Evolutionary conservation across 345 rosid species (phyloP).

Genomic region (Cochlearia excelsa): DNA sequence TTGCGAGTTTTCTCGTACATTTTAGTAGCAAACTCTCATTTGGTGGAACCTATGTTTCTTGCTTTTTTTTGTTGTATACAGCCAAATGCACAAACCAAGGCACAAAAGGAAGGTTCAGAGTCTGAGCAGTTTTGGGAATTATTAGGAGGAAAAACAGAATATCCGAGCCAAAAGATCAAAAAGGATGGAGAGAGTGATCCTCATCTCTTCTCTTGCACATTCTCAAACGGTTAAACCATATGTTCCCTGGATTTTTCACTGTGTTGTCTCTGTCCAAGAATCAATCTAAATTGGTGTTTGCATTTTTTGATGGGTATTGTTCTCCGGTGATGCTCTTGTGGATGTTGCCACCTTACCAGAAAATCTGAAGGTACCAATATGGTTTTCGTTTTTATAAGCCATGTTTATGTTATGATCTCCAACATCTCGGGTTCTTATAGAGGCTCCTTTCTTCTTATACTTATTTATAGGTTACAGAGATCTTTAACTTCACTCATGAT

Average conservation of each 20-base stretch:
- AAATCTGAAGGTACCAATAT: slow-evolving; percentile 57
- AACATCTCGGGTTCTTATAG: slow-evolving; percentile 7
- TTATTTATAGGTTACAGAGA: slow-evolving; percentile 63
- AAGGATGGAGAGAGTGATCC: slow-evolving; percentile 84
- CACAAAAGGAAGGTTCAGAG: slow-evolving; percentile 95
- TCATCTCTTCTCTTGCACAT: slow-evolving; percentile 85
- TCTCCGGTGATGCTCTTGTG: slow-evolving; percentile 10
- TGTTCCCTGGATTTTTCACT: neutral
- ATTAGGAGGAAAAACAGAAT: slow-evolving; percentile 83
- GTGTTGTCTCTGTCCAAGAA: slow-evolving; percentile 4
- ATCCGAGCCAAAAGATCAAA: slow-evolving; percentile 66
- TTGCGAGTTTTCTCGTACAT: slow-evolving; percentile 1
- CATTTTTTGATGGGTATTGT: slow-evolving; percentile 15
- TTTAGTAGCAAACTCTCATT: slow-evolving; percentile 14
- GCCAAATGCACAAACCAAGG: slow-evolving; percentile 76
- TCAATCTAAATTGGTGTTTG: slow-evolving; percentile 3
- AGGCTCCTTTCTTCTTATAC: neutral
- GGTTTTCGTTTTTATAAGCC: slow-evolving; percentile 3
- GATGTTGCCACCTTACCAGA: slow-evolving; percentile 46
- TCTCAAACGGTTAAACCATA: slow-evolving; percentile 37
- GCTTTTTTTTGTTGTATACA: slow-evolving; percentile 39
- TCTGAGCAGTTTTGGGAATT: slow-evolving; percentile 90
- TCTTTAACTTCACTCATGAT: slow-evolving; percentile 84
- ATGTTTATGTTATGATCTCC: slow-evolving; percentile 11
- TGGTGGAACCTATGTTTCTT: slow-evolving; percentile 20